phyloP scores from a whole-genome alignment of 2,329 filamentous ascomycete genomes.

The Pyrenophora teres region DNA sequence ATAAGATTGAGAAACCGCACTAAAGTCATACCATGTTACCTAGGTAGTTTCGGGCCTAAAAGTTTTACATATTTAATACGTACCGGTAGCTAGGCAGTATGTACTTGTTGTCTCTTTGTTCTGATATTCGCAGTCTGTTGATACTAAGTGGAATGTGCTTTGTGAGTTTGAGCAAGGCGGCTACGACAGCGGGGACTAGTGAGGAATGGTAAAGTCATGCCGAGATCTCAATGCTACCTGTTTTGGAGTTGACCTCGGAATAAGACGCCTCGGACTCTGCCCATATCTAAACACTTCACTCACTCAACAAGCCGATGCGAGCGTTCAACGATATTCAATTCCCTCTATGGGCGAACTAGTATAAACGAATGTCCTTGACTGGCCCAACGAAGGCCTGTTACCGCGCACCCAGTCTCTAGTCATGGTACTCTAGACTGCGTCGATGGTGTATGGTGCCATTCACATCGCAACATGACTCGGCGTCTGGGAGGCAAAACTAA shows the following conservation, averaged over 20 bases:
- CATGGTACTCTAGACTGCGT: constrained; percentile 23
- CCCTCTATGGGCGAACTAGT: neutral
- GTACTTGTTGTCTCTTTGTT: constrained; percentile 1
- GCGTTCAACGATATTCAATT: neutral
- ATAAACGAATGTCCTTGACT: constrained; percentile 11
- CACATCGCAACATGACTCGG: constrained; percentile 17
- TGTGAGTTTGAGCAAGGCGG: too few species aligned
- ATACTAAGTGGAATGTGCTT: too few species aligned
- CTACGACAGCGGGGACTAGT: too few species aligned
- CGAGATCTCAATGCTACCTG: too few species aligned
- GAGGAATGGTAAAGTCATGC: too few species aligned
- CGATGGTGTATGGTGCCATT: constrained; percentile 26
- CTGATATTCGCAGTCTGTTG: neutral
- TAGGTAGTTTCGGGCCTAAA: too few species aligned
- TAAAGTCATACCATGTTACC: neutral
- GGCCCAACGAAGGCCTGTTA: constrained; percentile 27
- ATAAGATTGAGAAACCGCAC: neutral
- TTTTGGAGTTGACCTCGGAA: neutral
- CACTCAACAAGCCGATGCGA: neutral
- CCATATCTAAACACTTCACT: neutral
- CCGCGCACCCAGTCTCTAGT: constrained; percentile 17
- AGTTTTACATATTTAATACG: too few species aligned
- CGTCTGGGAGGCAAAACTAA: too few species aligned
- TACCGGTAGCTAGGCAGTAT: constrained; percentile 1
- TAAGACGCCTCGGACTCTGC: neutral